Evolutionary conservation across 495 filamentous ascomycete species (phyloP).

Genomic region (Penicillium robsamsonii): DNA sequence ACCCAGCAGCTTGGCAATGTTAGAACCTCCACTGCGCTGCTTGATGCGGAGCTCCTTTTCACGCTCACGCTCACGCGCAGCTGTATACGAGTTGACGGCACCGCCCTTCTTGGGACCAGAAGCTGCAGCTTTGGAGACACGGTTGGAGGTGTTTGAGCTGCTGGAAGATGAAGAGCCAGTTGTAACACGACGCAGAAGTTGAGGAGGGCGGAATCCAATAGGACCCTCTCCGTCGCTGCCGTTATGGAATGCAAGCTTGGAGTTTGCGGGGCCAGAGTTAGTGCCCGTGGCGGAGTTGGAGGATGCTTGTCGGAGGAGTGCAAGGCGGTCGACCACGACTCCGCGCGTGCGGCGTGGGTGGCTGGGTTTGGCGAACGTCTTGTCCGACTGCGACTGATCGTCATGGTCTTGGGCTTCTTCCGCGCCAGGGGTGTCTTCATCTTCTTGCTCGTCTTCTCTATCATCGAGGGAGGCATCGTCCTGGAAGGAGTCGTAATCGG

Average conservation of each 20-base stretch:
- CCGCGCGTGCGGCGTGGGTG: constrained; percentile 52
- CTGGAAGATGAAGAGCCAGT: constrained; percentile 53
- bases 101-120: constrained; percentile 65
- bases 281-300: constrained; percentile 50
- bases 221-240: constrained; percentile 37
- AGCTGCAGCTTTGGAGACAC: constrained; percentile 39
- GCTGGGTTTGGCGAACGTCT: constrained; percentile 35
- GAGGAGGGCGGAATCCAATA: constrained; percentile 67
- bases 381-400: constrained; percentile 26
- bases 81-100: constrained; percentile 77
- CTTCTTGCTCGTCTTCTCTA: constrained; percentile 38
- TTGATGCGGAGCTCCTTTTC: constrained; percentile 56
- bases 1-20: constrained; percentile 37
- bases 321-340: constrained; percentile 76
- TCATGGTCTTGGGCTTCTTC: constrained; percentile 35
- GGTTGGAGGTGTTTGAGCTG: constrained; percentile 36
- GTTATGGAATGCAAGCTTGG: constrained; percentile 62
- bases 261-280: constrained; percentile 37
- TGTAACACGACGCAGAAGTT: constrained; percentile 74
- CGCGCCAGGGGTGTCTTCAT: constrained; percentile 37
- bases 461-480: constrained; percentile 44
- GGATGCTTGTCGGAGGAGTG: constrained; percentile 65
- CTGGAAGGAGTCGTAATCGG: constrained; percentile 54
- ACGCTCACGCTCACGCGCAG: constrained; percentile 69
- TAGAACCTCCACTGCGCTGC: constrained; percentile 41